These are phyloP conservation scores for Dendrocalamus sinicus DNA, from an alignment of 176 grass and related monocot species.

Conservation along the genomic window DNA sequence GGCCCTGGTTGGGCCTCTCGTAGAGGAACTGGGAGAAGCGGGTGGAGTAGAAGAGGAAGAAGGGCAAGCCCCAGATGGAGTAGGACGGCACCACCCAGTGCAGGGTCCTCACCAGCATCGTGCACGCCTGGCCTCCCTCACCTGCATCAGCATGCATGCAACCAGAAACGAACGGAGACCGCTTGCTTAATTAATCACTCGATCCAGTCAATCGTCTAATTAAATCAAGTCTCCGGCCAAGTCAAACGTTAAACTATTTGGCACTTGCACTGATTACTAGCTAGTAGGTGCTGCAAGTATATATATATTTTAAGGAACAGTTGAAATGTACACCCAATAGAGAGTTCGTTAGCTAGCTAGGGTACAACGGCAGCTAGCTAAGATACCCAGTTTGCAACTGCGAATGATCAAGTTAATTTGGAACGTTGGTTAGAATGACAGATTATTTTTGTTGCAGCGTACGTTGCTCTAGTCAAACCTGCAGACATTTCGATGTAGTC, in stretches of 20 bases:
- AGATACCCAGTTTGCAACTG: not conserved
- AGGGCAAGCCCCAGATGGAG: slow-evolving; percentile 94
- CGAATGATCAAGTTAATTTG: not conserved
- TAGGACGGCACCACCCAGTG: slow-evolving; percentile 98
- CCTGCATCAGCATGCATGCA: slow-evolving; percentile 43
- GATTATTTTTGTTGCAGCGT: not conserved
- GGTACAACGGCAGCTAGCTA: too few relatives aligned
- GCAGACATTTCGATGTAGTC: not conserved
- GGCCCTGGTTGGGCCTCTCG: slow-evolving; percentile 74
- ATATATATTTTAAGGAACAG: not conserved
- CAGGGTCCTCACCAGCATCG: slow-evolving; percentile 84
- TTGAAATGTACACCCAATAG: not conserved
- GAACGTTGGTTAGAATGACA: slow-evolving; percentile 19
- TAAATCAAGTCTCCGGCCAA: not conserved
- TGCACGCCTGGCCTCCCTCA: slow-evolving; percentile 73
- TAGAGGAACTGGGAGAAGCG: slow-evolving; percentile 86
- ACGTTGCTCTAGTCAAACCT: not conserved
- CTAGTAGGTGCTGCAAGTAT: not conserved
- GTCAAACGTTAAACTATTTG: not conserved
- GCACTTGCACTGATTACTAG: not conserved
- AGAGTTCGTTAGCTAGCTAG: not conserved
- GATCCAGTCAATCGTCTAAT: not conserved
- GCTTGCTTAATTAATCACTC: not conserved
- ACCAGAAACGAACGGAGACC: not conserved
- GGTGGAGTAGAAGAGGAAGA: slow-evolving; percentile 94